Evolutionary conservation across 345 rosid species (phyloP), one percentile per base, ranked within the genome.

Genomic region (Brassica rapa): DNA sequence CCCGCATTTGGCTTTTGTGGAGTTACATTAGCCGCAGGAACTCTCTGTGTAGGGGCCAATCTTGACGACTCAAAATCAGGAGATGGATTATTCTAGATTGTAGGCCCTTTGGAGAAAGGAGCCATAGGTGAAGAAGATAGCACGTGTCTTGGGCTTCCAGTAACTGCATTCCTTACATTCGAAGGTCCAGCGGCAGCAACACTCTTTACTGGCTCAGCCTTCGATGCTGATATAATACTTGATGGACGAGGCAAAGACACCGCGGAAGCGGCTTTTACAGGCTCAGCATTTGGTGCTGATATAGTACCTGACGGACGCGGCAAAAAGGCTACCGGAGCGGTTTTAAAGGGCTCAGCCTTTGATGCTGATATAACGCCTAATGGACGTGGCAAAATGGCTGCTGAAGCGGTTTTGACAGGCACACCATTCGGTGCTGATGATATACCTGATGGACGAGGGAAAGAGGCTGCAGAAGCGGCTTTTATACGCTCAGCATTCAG

Each of bases 201-300:
- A 70, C 46, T 70, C 76, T 80, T 75, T 32, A 43, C 62, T 43
- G 79, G 76, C 53, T 74, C 82, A 16, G 66, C 24, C 72, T 80
- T 80, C 16, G 79, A 71, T 53, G 74, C 51, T 37, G 73, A 66
- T 57, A 6, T 5, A 56, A 41, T 66, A 27, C 62, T 30, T 43
- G 88, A 57, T 23, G 90, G 72, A 78, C 72, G 83, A 67, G 79
- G 77, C 12, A 86, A 80, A 68, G 88, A 76, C 70, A 70, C 83
- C 35, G 81, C 85, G 0, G 88, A 46, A n/a, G 93, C 39, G 2
- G 53, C 3, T 43, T 84, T 84, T 74, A 67, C 33, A 67, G 49
- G 62, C 41, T 37, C 78, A 56, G 29, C 56, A 10, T 56, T 75
- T 75, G 66, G 57, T 57, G 66, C 37, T 55, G 77, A 19, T 49